Base-by-base conservation (phyloP, 2,329 filamentous ascomycete genomes). In the Juglanconis oblonga region DNA sequence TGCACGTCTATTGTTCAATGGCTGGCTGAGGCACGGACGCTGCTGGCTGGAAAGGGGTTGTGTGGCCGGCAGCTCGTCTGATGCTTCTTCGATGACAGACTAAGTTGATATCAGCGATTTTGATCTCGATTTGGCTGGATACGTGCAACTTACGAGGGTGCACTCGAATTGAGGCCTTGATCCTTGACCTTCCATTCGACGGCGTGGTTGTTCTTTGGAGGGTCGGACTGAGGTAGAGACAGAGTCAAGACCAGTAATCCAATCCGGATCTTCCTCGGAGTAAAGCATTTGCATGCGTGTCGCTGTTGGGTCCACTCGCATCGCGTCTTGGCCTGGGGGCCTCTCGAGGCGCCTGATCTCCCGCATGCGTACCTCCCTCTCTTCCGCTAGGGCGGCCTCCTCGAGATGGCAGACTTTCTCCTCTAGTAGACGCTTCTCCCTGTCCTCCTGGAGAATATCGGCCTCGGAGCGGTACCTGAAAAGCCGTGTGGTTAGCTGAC, bases 41-140 rank as follows among this genome's bases (percentile, higher is more conserved):
- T 31, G n/a, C 29, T n/a, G 52, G 35, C 8, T 57, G n/a, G 32
- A 13, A 44, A 52, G 47, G 7, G 33, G 51, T 52, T 62, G 59
- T 24, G 59, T 62, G 14, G 59, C 47, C 3, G 59, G 55, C 10
- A 62, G 45, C 2, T 58, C 51, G 14, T 58, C 59, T n/a, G 50
- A 17, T 1, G 31, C 24, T 35, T 61, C 55, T 14, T 58, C 55
- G 24, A 58, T 58, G 31, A 59, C 42, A 6, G 52, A 45, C 55
- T 57, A 9, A 51, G 5, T 13, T 14, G 32, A 13, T 51, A 31
- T 51, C 6, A 51, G 31, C 9, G 32, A 7, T n/a, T 35, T 17
- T 14, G 42, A 11, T 8, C 32, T 38, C 29, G 9, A 14, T 14
- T n/a, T 35, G 31, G 5, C n/a, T 29, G 13, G 5, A 11, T 29